Conservation (phyloP, 768 basidiomycete species). For the Chalciporus piperatus region DNA sequence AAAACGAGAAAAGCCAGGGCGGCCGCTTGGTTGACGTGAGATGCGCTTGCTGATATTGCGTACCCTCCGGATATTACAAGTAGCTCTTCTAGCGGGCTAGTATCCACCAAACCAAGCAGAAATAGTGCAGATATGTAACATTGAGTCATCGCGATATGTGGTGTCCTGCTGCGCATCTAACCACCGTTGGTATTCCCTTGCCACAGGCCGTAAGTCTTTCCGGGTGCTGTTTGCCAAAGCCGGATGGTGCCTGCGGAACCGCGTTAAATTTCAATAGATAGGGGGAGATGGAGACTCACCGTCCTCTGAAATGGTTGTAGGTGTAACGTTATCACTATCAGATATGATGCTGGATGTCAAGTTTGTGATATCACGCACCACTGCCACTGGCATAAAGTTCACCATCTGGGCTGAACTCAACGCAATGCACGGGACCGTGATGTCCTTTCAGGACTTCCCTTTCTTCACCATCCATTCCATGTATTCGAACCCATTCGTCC, state of each 20-base stretch:
- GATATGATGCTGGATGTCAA: slow-evolving; percentile 3
- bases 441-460: slow-evolving; percentile 92
- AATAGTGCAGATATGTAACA: slow-evolving; percentile 8
- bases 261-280: slow-evolving; percentile 6
- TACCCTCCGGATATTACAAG: slow-evolving; percentile 17
- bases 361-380: slow-evolving; percentile 52
- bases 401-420: slow-evolving; percentile 93
- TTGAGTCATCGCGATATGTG: slow-evolving; percentile 8
- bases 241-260: slow-evolving; percentile 76
- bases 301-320: slow-evolving; percentile 52
- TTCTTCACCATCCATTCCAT: slow-evolving; percentile 88
- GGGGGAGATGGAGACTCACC: slow-evolving; percentile 41
- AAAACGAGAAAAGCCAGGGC: not conserved
- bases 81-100: slow-evolving; percentile 12
- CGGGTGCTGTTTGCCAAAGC: slow-evolving; percentile 95
- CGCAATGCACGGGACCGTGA: slow-evolving; percentile 94
- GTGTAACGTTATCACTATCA: slow-evolving; percentile 7
- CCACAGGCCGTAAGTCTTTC: slow-evolving; percentile 91
- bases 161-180: slow-evolving; percentile 6
- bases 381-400: slow-evolving; percentile 97
- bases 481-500: slow-evolving; percentile 97
- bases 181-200: slow-evolving; percentile 55
- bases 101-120: slow-evolving; percentile 9
- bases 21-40: not conserved
- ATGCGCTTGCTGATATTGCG: slow-evolving; percentile 10